These are phyloP conservation scores for Plasmopara viticola DNA, from an alignment of 352 stramenopile species.

Conservation along the genomic window DNA sequence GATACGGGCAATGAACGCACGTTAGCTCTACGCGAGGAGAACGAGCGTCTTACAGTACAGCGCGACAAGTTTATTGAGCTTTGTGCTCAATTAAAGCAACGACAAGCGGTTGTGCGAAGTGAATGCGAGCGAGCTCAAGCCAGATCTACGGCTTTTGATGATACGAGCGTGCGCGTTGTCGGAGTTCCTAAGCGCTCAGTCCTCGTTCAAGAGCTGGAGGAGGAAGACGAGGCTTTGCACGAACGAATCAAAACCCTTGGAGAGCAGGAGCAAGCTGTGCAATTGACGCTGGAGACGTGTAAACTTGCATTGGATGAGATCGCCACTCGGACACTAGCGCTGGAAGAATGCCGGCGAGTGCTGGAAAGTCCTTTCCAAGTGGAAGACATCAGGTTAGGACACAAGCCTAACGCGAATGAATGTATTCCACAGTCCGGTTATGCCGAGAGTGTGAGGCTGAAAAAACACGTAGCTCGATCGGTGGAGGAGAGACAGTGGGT, in stretches of 20 bases:
- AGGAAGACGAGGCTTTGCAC: slow-evolving; percentile 21
- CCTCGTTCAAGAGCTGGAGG: slow-evolving; percentile 35
- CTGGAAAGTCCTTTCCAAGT: slow-evolving; percentile 25
- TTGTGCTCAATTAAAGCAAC: slow-evolving; percentile 23
- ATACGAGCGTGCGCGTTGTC: slow-evolving; percentile 49
- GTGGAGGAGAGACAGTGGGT: slow-evolving; percentile 67
- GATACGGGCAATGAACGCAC: slow-evolving; percentile 56
- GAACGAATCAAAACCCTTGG: slow-evolving; percentile 27
- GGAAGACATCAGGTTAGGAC: slow-evolving; percentile 1
- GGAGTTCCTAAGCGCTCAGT: slow-evolving; percentile 39
- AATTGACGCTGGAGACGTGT: slow-evolving; percentile 14
- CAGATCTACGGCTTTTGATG: slow-evolving; percentile 46
- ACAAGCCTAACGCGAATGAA: slow-evolving; percentile 2
- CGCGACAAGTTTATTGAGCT: slow-evolving; percentile 21
- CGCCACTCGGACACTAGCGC: slow-evolving; percentile 25
- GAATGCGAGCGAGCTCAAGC: slow-evolving; percentile 31
- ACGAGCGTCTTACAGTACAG: slow-evolving; percentile 42
- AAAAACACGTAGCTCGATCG: slow-evolving; percentile 38
- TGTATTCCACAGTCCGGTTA: slow-evolving; percentile 9
- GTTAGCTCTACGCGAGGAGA: slow-evolving; percentile 48
- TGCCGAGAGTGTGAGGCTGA: slow-evolving; percentile 38
- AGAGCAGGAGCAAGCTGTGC: slow-evolving; percentile 12
- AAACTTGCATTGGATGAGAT: slow-evolving; percentile 32
- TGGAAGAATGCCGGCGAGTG: slow-evolving; percentile 29
- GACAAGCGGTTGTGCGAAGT: slow-evolving; percentile 25